Percentiles rank a stretch among this genome's conserved stretches.
These are phyloP conservation scores for Raphanus raphanistrum DNA, from an alignment of 345 rosid genomes.

Conservation along the genomic window DNA sequence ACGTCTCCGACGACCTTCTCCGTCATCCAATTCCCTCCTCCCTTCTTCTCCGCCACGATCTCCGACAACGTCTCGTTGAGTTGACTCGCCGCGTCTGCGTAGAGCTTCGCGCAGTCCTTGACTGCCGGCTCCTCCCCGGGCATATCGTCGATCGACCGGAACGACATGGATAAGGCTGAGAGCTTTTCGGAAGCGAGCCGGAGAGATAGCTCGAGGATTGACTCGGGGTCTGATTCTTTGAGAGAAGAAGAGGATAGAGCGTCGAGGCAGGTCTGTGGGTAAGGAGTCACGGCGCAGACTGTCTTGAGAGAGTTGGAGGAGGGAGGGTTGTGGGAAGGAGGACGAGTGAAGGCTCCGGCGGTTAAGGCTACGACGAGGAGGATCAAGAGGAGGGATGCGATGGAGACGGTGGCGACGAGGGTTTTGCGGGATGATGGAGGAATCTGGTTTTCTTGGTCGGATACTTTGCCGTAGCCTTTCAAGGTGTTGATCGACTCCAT, in stretches of 20 bases:
- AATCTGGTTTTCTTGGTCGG: constrained; percentile 44
- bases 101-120: constrained; percentile 51
- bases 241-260: constrained; percentile 56
- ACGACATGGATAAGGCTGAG: constrained; percentile 37
- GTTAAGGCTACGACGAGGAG: constrained; percentile 41
- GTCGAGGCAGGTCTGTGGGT: constrained; percentile 63
- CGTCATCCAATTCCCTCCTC: constrained; percentile 48
- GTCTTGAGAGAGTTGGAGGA: constrained; percentile 45
- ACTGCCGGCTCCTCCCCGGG: constrained; percentile 53
- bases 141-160: constrained; percentile 43
- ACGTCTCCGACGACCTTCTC: constrained; percentile 48
- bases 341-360: constrained; percentile 42
- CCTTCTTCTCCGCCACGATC: constrained; percentile 38
- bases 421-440: constrained; percentile 35
- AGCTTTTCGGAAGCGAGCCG: constrained; percentile 37
- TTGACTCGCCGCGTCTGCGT: constrained; percentile 55
- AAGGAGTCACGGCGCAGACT: constrained; percentile 60
- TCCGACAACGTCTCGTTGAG: constrained; percentile 51
- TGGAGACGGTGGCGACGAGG: constrained; percentile 39
- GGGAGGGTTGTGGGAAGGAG: constrained; percentile 29
- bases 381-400: constrained; percentile 46
- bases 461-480: constrained; percentile 73
- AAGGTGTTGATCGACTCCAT: constrained; percentile 44
- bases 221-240: constrained; percentile 38
- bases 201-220: constrained; percentile 63